Evolutionary conservation across 139 green algal genomes (phyloP), one percentile per base, ranked within the genome.

Genomic region (Chlamydomonas sphaeroides): DNA sequence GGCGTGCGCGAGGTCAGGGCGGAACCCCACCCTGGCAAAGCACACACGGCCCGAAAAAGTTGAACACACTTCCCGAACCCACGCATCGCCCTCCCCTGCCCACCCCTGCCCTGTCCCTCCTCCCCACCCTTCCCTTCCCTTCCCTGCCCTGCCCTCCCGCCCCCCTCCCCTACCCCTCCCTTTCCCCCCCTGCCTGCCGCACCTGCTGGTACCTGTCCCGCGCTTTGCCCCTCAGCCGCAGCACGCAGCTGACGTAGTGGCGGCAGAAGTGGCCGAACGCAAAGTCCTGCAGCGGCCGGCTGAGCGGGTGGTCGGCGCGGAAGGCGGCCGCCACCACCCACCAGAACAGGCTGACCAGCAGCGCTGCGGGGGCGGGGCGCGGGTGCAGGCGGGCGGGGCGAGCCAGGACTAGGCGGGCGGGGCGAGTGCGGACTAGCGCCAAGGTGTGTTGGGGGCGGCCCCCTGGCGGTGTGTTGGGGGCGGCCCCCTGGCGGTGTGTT

Each of bases 281-380:
- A 41, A 68, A 80, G 57, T 72, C 68, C 80, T 86, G 56, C 32
- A 78, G n/a, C 20, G 36, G 63, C 32, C 68, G 42, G 62, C 76
- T 83, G 76, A 71, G 39, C 11, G 48, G 68, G 59, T 89, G 80
- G 35, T 84, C 61, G 23, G 80, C 33, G n/a, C 68, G 42, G 80
- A 87, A 89, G 66, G 85, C 85, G 20, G 83, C 65, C 1, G 85
- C 85, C 61, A 89, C 75, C 23, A 78, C 65, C 85, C 85, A 89
- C 85, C 85, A 89, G n/a, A 85, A 85, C 36, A 89, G 68, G 30
- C 74, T 80, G 48, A 89, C 85, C 75, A 89, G 62, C 45, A 89
- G 65, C 2, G 57, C 42, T 65, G 82, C 80, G 39, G 38, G 35
- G 17, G 14, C 33, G 32, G 7, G 59, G 59, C n/a, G n/a, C n/a